Evolutionary conservation across 371 early-diverging fungal genomes (phyloP), one percentile per base, ranked within the genome.

Genomic region (Rhizomucor pusillus): DNA sequence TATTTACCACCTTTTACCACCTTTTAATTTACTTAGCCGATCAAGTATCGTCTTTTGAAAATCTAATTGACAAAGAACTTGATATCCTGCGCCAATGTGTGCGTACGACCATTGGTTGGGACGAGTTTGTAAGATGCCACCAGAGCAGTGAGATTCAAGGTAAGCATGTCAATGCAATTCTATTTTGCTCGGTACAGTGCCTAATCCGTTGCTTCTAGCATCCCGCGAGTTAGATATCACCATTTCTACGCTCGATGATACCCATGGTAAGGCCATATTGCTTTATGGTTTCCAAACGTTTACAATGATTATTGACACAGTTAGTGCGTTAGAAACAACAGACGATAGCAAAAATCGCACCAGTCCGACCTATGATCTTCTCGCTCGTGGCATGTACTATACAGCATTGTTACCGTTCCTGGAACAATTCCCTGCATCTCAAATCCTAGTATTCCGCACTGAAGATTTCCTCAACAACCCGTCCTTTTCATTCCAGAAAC

Each of bases 361-460:
- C 39, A 50, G 49, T 25, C 10, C 22, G 1, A 43, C 16, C 18
- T 63, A 65, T 33, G 71, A 75, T 39, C 57, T 57, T 5, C 62
- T 75, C 7, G 68, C 71, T 4, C 63, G 68, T 41, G 71, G 71
- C 50, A 71, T 75, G 67, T 71, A 71, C 47, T 69, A 65, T 35
- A 65, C 65, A 18, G 58, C 68, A 2, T 36, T 75, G 10, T 24
- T 66, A 10, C 71, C 75, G 1, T 71, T 71, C 51, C 45, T 69
- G 14, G 55, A 65, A 6, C 60, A 69, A 4, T 75, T 75, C 48
- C 60, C 69, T 0, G 40, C 71, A 3, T 75, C 71, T 1, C 75
- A 75, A 46, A 40, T 75, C n/a, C 63, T 70, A 34, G 53, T 75
- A 11, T 55, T 64, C 23, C 60, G 66, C 36, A 67, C 69, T 1